These are phyloP conservation scores for Evernia prunastri DNA, from an alignment of 495 filamentous ascomycete species.

Conservation along the genomic window DNA sequence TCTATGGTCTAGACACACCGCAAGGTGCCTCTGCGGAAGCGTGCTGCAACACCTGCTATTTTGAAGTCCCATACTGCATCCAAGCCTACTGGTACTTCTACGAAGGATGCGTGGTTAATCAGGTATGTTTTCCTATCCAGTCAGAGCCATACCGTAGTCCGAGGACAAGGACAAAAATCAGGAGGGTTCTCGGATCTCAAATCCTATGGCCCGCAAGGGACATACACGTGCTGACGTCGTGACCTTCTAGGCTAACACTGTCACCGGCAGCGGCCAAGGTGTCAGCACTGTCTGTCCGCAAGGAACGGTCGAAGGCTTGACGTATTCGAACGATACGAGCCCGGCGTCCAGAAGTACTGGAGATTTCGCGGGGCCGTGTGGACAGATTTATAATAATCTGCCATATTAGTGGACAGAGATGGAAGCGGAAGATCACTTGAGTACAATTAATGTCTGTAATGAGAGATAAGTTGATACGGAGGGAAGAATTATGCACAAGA, in stretches of 20 bases:
- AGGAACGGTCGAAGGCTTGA: not conserved
- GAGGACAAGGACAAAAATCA: too few relatives aligned
- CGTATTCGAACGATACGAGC: not conserved
- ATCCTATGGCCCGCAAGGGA: too few relatives aligned
- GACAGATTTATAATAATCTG: not conserved
- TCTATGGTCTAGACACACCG: not conserved
- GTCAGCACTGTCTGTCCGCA: not conserved
- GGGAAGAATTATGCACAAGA: too few relatives aligned
- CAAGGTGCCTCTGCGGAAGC: not conserved
- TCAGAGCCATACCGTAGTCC: too few relatives aligned
- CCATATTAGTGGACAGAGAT: not conserved
- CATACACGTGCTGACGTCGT: not conserved
- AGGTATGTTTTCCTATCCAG: not conserved
- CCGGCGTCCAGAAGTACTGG: not conserved
- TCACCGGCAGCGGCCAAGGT: not conserved
- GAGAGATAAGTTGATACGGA: too few relatives aligned
- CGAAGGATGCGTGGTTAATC: not conserved
- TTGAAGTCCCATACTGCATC: not conserved
- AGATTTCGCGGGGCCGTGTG: not conserved
- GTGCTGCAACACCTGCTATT: not conserved
- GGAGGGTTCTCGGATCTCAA: too few relatives aligned
- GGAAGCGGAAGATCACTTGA: not conserved
- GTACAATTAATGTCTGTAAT: too few relatives aligned
- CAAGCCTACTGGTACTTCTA: not conserved
- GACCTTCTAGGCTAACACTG: not conserved